Base-by-base conservation (phyloP, 495 filamentous ascomycete species). In the Trypethelium eluteriae region DNA sequence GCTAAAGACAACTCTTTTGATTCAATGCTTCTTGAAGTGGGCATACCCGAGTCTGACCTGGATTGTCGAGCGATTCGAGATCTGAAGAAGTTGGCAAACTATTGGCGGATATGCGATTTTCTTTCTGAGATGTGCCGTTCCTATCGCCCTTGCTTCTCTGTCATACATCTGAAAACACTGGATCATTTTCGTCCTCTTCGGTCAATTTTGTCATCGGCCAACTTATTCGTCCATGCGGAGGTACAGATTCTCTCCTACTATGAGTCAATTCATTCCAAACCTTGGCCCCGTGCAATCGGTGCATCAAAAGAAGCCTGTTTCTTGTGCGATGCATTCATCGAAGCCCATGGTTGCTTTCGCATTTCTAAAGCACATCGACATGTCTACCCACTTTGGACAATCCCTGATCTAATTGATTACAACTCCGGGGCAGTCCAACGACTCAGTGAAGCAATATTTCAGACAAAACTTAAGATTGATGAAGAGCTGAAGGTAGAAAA, bases 271-370 rank as follows among this genome's bases (percentile, higher is more conserved):
- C 7, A 59, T 12, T 9, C n/a, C 62, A 7, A 36, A 62, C 12
- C n/a, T 5, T 2, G 2, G 9, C 68, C 68, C 5, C 64, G 68
- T 3, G 65, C 67, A 34, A 66, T 72, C 9, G 50, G 63, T 7
- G 64, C 64, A 18, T 67, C 44, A n/a, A 72, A 72, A 46, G 56
- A 56, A 39, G 68, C 68, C 4, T 72, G 70, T 47, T 72, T 63
- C 50, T 49, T 72, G 2, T 72, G 70, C 38, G 68, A 72, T 47
- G 50, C 69, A 2, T 70, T 70, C 46, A 36, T 72, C 39, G 41
- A 64, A 38, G 16, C 35, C 12, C 68, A 72, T 64, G 68, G 65
- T 38, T 12, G 16, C 2, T 72, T 67, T n/a, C 56, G 53, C 39
- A 64, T 61, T 3, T 62, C 70, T 2, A 70, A 62, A 57, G 65